Evolutionary conservation across 345 rosid genomes (phyloP).

Genomic region (Cardamine chenopodiifolia): DNA sequence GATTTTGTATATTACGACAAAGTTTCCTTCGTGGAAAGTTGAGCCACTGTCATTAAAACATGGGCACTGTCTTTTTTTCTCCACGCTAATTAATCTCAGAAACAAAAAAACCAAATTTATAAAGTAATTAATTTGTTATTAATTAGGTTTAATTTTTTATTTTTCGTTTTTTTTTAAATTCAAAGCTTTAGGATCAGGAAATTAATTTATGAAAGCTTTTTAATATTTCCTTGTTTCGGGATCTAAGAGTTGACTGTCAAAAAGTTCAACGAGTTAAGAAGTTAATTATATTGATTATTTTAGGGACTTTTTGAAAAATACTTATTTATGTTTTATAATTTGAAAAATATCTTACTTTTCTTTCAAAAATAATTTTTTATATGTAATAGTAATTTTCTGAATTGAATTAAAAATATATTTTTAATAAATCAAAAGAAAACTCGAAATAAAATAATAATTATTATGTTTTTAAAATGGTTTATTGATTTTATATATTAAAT

Average conservation of each 20-base stretch:
- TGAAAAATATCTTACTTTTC: no score
- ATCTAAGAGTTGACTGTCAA: not conserved
- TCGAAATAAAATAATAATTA: no score
- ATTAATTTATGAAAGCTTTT: not conserved
- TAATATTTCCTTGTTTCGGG: not conserved
- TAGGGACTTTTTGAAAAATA: no score
- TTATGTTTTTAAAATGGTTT: no score
- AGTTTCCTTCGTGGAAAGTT: conserved; percentile 33
- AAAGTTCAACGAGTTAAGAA: not conserved
- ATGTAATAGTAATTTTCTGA: no score
- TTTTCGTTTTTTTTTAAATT: not conserved
- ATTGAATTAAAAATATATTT: no score
- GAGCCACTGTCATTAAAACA: conserved; percentile 46
- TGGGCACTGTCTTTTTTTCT: conserved; percentile 37
- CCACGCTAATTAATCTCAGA: conserved; percentile 1
- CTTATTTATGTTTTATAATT: no score
- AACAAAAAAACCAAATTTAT: not conserved
- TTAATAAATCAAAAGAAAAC: no score
- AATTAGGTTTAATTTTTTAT: not conserved
- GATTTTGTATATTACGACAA: conserved; percentile 30
- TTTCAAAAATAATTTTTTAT: no score
- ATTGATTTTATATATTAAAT: no score
- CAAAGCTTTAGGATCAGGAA: conserved; percentile 19
- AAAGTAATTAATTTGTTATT: not conserved
- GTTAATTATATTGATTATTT: not conserved